phyloP scores from a whole-genome alignment of 306 rosid species.

The Sophora flavescens region DNA sequence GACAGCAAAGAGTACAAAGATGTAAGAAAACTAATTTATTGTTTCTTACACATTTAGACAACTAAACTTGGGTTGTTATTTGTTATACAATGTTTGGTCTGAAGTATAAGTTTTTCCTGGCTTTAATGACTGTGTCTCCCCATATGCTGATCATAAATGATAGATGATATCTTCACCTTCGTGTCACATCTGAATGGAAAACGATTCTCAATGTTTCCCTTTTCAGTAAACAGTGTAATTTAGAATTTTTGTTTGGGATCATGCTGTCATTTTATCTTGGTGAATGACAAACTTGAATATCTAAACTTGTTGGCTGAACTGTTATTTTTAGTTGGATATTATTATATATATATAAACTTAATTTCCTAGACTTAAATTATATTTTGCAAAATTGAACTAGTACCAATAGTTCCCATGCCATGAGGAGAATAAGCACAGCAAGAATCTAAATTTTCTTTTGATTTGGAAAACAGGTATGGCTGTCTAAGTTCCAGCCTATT shows the following conservation, averaged over 20 bases:
- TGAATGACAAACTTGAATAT: conserved; percentile 5
- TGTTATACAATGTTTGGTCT: conserved; percentile 41
- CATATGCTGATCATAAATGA: not conserved
- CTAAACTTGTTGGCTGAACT: not conserved
- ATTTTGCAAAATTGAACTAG: conserved; percentile 4
- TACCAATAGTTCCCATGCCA: conserved; percentile 18
- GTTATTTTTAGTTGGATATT: conserved; percentile 31
- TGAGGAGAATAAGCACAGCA: conserved; percentile 29
- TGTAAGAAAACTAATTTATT: conserved; percentile 59
- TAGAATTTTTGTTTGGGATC: conserved; percentile 17
- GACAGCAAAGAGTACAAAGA: conserved; percentile 81
- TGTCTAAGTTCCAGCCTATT: conserved; percentile 73
- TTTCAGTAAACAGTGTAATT: conserved; percentile 28
- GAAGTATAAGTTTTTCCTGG: conserved; percentile 6
- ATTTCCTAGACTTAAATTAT: conserved; percentile 9
- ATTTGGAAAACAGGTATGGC: conserved; percentile 72
- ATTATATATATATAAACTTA: not conserved
- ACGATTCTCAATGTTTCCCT: conserved; percentile 4
- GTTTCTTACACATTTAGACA: conserved; percentile 13
- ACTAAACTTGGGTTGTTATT: conserved; percentile 20
- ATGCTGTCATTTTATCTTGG: conserved; percentile 33
- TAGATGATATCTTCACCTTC: conserved; percentile 14
- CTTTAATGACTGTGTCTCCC: not conserved
- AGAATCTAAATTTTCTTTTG: conserved; percentile 46
- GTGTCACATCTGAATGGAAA: conserved; percentile 12